phyloP scores from a whole-genome alignment of 192 early-diverging fungal genomes.

The Linnemannia elongata region DNA sequence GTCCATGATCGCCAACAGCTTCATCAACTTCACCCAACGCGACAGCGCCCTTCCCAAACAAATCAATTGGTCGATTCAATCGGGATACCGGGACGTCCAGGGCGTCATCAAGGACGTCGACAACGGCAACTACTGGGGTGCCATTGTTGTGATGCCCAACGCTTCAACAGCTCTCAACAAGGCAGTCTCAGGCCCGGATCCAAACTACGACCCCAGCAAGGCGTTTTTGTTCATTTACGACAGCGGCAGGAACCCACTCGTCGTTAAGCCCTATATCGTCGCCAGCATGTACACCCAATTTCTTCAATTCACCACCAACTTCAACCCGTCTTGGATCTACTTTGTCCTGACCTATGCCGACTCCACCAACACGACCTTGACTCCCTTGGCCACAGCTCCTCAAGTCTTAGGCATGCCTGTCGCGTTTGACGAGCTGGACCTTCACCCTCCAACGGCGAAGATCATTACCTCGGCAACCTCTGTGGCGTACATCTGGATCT shows the following conservation, averaged over 20 bases:
- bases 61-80: conserved; percentile 37
- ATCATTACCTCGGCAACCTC: conserved; percentile 50
- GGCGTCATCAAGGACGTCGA: conserved; percentile 31
- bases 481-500: conserved; percentile 53
- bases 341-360: conserved; percentile 33
- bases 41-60: conserved; percentile 17
- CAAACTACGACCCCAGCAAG: conserved; percentile 38
- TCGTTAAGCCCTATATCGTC: conserved; percentile 39
- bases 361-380: conserved; percentile 20
- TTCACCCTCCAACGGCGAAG: conserved; percentile 31
- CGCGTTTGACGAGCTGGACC: conserved; percentile 41
- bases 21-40: conserved; percentile 40
- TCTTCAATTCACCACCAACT: conserved; percentile 29
- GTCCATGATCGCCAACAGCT: conserved; percentile 38
- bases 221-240: conserved; percentile 51
- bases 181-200: conserved; percentile 23
- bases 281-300: conserved; percentile 49
- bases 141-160: conserved; percentile 31
- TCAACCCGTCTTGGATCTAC: conserved; percentile 39
- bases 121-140: conserved; percentile 53
- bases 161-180: conserved; percentile 33
- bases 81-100: conserved; percentile 20
- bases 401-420: conserved; percentile 42
- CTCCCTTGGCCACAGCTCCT: conserved; percentile 14
- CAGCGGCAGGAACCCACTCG: conserved; percentile 37